Base-by-base conservation (phyloP, 371 early-diverging fungal species). In the Saksenaea vasiformis region DNA sequence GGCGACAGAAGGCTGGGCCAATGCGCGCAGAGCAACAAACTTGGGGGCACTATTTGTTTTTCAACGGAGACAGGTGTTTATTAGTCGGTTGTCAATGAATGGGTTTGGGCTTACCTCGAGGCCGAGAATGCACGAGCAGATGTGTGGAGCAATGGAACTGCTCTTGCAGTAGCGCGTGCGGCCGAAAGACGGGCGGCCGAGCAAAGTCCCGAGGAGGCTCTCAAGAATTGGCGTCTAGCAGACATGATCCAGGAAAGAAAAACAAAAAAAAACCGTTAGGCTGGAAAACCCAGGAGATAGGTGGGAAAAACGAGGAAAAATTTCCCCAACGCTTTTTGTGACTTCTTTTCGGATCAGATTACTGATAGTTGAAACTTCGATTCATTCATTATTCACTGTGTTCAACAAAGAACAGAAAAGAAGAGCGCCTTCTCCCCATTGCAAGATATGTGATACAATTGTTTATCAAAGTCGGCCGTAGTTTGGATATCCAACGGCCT, bases 1-100 rank as follows among this genome's bases (percentile, higher is more conserved):
- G 36, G 44, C 57, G 53, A 64, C 56, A 47, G 72, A 53, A 56
- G 66, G 62, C 63, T 74, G 65, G 58, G 58, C 76, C 47, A 76
- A 65, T 60, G 84, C 72, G 61, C 83, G 83, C 24, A 82, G 76
- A 65, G 83, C 83, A 66, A 70, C 65, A 43, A 79, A 78, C 61
- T 72, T 77, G 60, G 73, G 65, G 55, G 77, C 67, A 66, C 82
- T 81, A 71, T 3, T 54, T 11, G 19, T 55, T 35, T 27, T 57
- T 19, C 24, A 15, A 28, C 17, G 0, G 22, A 47, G 5, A 47
- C 56, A 54, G 35, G 57, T 35, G 11, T 14, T 44, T 35, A 14
- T 0, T 28, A 5, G 15, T 38, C 15, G 44, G 7, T 43, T 14
- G 17, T 43, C n/a, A 43, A 38, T 19, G 44, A 43, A 44, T n/a